A percentile compares a stretch with the other conserved stretches of the same genome.
Conservation (phyloP, 306 rosid species). For the Arachis hypogaea region DNA sequence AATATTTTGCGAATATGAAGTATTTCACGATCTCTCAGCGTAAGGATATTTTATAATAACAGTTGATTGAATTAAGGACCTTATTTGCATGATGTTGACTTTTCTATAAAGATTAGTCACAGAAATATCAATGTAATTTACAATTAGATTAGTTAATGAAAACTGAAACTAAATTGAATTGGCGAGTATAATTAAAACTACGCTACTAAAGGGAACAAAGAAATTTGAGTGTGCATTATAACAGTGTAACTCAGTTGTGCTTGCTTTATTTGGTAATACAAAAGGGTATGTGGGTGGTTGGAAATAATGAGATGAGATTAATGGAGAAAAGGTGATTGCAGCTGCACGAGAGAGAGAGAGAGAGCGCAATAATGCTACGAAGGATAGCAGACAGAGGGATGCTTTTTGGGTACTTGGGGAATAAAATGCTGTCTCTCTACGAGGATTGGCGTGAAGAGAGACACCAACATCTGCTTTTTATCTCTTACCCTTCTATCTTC, state of each 20-base stretch:
- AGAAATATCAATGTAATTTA: no score
- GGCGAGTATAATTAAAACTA: no score
- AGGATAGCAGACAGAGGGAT: slow-evolving; percentile 87
- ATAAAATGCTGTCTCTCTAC: slow-evolving; percentile 94
- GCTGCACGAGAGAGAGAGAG: slow-evolving; percentile 34
- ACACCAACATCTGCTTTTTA: slow-evolving; percentile 22
- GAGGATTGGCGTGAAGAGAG: slow-evolving; percentile 77
- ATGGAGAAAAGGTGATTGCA: slow-evolving; percentile 58
- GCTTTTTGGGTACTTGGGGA: slow-evolving; percentile 96
- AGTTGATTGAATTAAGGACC: no score
- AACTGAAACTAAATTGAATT: no score
- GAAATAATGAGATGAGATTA: slow-evolving; percentile 56
- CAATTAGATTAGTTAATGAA: no score
- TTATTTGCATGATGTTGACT: no score
- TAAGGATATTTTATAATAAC: no score
- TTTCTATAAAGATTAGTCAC: no score
- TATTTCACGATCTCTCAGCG: no score
- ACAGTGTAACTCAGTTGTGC: slow-evolving; percentile 40
- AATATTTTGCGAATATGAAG: no score
- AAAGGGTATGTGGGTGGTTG: slow-evolving; percentile 54
- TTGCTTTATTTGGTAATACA: slow-evolving; percentile 49
- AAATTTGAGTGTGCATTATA: slow-evolving; percentile 33
- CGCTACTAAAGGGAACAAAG: slow-evolving; percentile 37
- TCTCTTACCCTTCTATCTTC: slow-evolving; percentile 23
- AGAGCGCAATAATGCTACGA: slow-evolving; percentile 66